Conservation (phyloP, 1,139 yeast species). For the Hansenula sp. region DNA sequence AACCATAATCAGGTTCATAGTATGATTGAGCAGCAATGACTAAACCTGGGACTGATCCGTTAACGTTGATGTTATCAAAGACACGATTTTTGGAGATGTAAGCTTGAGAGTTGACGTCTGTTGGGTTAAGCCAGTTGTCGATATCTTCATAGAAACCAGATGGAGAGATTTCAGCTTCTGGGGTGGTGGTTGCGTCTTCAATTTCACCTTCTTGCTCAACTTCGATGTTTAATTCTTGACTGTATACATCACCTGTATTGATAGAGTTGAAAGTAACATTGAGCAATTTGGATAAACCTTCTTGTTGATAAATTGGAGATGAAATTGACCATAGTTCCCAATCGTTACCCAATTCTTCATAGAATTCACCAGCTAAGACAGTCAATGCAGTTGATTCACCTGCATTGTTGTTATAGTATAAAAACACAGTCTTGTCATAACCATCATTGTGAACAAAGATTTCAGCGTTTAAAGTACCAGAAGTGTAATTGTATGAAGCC, state of each 20-base stretch:
- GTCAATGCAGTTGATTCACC: constrained; percentile 1
- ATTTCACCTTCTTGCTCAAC: not conserved
- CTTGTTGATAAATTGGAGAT: not conserved
- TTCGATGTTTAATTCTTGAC: not conserved
- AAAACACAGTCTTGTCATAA: not conserved
- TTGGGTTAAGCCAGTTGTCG: not conserved
- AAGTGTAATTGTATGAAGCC: not conserved
- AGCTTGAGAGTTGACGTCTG: not conserved
- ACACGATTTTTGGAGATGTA: not conserved
- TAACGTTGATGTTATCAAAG: constrained; percentile 1
- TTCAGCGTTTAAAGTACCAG: not conserved
- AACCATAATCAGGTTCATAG: constrained; percentile 64
- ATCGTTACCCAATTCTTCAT: not conserved
- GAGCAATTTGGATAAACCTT: not conserved
- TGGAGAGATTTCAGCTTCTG: not conserved
- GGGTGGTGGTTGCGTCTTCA: not conserved
- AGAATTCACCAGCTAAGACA: not conserved
- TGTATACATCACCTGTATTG: not conserved
- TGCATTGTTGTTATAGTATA: not conserved
- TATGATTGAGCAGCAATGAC: constrained; percentile 77
- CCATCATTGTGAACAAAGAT: constrained; percentile 1
- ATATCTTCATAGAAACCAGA: not conserved
- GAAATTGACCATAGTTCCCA: constrained; percentile 1
- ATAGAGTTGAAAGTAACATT: not conserved
- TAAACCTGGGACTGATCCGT: constrained; percentile 43